Evolutionary conservation across 768 basidiomycete genomes (phyloP).

Genomic region (Panaeolus papilionaceus): DNA sequence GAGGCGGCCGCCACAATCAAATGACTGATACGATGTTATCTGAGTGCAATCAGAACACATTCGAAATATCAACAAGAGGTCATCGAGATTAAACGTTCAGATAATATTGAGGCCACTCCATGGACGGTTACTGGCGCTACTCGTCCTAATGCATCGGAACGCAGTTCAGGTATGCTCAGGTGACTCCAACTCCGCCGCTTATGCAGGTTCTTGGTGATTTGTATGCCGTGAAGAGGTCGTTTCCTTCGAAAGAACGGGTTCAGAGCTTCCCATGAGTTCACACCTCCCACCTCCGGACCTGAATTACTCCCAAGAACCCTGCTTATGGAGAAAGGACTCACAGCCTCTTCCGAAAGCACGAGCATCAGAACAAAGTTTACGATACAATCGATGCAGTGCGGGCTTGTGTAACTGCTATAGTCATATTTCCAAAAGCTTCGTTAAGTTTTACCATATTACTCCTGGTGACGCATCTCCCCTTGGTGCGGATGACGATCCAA

Average conservation of each 20-base stretch:
- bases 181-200: background rate
- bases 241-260: slow-evolving; percentile 24
- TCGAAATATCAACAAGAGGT: background rate
- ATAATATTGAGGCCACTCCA: background rate
- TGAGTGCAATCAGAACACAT: background rate
- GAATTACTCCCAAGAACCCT: slow-evolving; percentile 28
- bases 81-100: background rate
- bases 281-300: slow-evolving; percentile 27
- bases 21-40: slow-evolving; percentile 6
- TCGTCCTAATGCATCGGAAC: background rate
- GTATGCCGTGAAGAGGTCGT: background rate
- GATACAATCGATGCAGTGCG: slow-evolving; percentile 16
- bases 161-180: background rate
- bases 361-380: slow-evolving; percentile 20
- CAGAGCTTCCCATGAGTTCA: slow-evolving; percentile 19
- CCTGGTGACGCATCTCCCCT: background rate
- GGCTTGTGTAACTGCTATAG: slow-evolving; percentile 5
- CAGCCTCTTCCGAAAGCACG: slow-evolving; percentile 21
- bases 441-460: slow-evolving; percentile 1
- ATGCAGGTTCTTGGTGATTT: slow-evolving; percentile 3
- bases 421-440: background rate
- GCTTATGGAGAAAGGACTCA: slow-evolving; percentile 9
- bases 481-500: background rate
- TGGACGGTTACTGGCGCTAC: background rate
- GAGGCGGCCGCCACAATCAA: slow-evolving; percentile 12